These are phyloP conservation scores for Huntiella omanensis DNA, from an alignment of 2,329 filamentous ascomycete genomes.

Conservation along the genomic window DNA sequence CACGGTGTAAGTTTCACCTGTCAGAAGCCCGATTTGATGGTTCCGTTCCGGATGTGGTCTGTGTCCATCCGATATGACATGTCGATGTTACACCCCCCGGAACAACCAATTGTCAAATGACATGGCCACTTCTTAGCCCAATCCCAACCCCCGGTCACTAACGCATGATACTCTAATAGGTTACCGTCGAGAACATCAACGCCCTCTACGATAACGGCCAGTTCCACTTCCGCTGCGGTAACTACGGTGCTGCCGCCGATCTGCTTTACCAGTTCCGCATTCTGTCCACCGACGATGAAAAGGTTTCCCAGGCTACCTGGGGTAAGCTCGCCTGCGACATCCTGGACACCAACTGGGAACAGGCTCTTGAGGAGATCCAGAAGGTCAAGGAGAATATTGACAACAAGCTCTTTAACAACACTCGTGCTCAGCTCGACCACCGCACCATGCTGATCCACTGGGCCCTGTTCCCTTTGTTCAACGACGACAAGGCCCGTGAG, in stretches of 20 bases:
- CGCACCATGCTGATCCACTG: conserved; percentile 97
- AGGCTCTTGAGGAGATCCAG: conserved; percentile 72
- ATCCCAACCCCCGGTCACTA: background rate
- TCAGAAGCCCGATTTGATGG: background rate
- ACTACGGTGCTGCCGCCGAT: conserved; percentile 78
- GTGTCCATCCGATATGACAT: background rate
- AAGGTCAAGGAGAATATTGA: conserved; percentile 89
- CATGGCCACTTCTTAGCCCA: background rate
- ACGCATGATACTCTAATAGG: conserved; percentile 25
- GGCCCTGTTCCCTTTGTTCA: conserved; percentile 97
- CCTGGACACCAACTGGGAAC: conserved; percentile 86
- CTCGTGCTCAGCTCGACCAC: conserved; percentile 85
- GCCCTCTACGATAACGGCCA: conserved; percentile 88
- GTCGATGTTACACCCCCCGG: background rate
- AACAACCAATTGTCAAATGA: background rate
- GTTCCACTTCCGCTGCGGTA: conserved; percentile 95
- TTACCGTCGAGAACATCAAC: conserved; percentile 90
- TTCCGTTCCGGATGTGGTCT: background rate
- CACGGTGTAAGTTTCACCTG: conserved; percentile 48
- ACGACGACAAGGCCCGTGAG: conserved; percentile 82
- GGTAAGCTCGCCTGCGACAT: conserved; percentile 96
- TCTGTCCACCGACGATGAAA: conserved; percentile 95
- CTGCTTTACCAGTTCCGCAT: conserved; percentile 96
- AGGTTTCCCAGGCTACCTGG: conserved; percentile 89
- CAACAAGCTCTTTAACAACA: conserved; percentile 87